These are phyloP conservation scores for Heliocybe sulcata DNA, from an alignment of 1,284 basidiomycete species.

Conservation along the genomic window DNA sequence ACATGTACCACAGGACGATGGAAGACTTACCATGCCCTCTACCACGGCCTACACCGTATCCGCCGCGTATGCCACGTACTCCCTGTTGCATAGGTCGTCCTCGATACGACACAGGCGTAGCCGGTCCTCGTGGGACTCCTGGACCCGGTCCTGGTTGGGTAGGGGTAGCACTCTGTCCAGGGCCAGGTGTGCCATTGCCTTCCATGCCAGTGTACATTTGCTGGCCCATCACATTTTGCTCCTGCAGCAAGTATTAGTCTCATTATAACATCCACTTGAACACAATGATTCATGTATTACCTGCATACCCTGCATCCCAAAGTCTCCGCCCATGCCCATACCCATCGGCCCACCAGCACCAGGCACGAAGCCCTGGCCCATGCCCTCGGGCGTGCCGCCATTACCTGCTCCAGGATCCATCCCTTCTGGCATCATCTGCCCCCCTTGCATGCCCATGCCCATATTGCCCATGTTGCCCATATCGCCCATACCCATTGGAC, in stretches of 20 bases:
- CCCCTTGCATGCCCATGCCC: constrained; percentile 24
- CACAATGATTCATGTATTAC: constrained; percentile 13
- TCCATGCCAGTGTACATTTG: constrained; percentile 54
- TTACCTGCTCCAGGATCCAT: background rate
- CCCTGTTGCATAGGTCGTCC: constrained; percentile 37
- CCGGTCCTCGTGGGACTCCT: constrained; percentile 33
- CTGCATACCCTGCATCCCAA: constrained; percentile 33
- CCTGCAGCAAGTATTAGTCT: constrained; percentile 14
- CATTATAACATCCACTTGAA: constrained; percentile 7
- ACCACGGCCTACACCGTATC: constrained; percentile 24
- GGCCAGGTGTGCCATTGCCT: constrained; percentile 26
- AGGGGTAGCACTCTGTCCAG: constrained; percentile 14
- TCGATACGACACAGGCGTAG: constrained; percentile 16
- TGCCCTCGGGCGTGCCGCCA: background rate
- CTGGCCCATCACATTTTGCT: constrained; percentile 28
- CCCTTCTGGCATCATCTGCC: constrained; percentile 3
- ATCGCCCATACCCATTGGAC: constrained; percentile 26
- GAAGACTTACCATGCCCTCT: constrained; percentile 25
- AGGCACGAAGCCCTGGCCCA: constrained; percentile 32
- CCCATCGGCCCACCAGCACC: constrained; percentile 37
- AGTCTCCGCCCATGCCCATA: constrained; percentile 43
- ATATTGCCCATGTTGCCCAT: constrained; percentile 22
- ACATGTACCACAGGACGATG: background rate
- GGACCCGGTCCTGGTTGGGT: constrained; percentile 36
- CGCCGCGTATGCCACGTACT: constrained; percentile 24